These are phyloP conservation scores for Ustilago crameri DNA, from an alignment of 1,284 basidiomycete species.

Conservation along the genomic window DNA sequence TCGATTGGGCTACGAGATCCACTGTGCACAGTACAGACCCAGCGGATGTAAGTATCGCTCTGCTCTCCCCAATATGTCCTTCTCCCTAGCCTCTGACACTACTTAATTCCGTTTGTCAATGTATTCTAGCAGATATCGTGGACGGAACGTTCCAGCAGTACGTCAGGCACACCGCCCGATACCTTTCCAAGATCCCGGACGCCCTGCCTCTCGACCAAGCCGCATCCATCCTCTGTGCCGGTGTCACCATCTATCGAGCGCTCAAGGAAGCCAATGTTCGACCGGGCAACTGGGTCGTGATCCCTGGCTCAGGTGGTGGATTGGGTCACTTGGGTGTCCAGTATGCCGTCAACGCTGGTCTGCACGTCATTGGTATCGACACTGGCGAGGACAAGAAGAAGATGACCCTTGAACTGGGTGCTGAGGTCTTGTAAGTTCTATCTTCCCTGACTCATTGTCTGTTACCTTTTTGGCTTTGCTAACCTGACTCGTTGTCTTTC, in stretches of 20 bases:
- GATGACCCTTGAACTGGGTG: constrained; percentile 78
- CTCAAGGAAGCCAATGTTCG: constrained; percentile 77
- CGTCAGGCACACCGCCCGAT: constrained; percentile 75
- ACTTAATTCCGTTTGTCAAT: not conserved
- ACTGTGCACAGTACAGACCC: constrained; percentile 40
- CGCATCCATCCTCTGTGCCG: constrained; percentile 82
- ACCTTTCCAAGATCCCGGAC: constrained; percentile 73
- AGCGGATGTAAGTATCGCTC: constrained; percentile 68
- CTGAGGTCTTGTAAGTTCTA: constrained; percentile 73
- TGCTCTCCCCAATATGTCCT: not conserved
- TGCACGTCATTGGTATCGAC: constrained; percentile 83
- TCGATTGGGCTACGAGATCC: constrained; percentile 77
- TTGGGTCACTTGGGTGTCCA: constrained; percentile 70
- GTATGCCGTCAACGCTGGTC: constrained; percentile 61
- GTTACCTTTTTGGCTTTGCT: not conserved
- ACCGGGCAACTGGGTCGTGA: constrained; percentile 81
- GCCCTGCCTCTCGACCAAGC: constrained; percentile 76
- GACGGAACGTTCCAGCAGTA: constrained; percentile 84
- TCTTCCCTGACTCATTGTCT: too few relatives aligned
- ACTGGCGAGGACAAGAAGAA: constrained; percentile 80
- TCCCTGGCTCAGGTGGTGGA: constrained; percentile 79
- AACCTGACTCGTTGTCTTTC: not conserved
- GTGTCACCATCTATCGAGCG: constrained; percentile 85
- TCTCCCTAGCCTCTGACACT: not conserved
- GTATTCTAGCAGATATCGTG: constrained; percentile 65